Evolutionary conservation across 31 red algal species (phyloP).

Genomic region (Pterothamnion heteromorphum): DNA sequence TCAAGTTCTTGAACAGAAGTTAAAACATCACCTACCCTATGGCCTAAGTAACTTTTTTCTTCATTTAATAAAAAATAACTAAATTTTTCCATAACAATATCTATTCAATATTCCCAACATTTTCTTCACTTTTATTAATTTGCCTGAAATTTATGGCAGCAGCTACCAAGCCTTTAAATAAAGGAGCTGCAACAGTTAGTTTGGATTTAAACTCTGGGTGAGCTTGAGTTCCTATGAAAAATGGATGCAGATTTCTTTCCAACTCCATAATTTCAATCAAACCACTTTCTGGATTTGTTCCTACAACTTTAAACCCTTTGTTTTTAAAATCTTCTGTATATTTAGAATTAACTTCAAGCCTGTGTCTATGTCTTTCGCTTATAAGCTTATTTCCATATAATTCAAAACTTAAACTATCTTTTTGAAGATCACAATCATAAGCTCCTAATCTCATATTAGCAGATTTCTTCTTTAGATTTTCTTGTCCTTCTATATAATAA

Average conservation of each 20-base stretch:
- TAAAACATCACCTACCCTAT: no score
- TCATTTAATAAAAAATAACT: no score
- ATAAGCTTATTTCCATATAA: slow-evolving; percentile 63
- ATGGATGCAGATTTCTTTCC: slow-evolving; percentile 64
- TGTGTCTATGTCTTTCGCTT: slow-evolving; percentile 83
- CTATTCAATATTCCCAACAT: no score
- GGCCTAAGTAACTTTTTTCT: no score
- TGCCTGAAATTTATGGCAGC: slow-evolving; percentile 56
- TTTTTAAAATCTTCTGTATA: slow-evolving; percentile 58
- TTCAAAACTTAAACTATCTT: slow-evolving; percentile 56
- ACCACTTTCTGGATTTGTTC: slow-evolving; percentile 66
- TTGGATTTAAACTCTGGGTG: slow-evolving; percentile 93
- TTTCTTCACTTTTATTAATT: no score
- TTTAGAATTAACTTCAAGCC: slow-evolving; percentile 94
- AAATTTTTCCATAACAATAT: no score
- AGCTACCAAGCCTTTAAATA: slow-evolving; percentile 86
- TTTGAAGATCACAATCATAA: slow-evolving; percentile 60
- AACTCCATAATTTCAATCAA: slow-evolving; percentile 92
- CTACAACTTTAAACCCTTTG: slow-evolving; percentile 64
- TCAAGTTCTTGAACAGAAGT: no score
- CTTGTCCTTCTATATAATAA: slow-evolving; percentile 81
- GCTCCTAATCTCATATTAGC: slow-evolving; percentile 95
- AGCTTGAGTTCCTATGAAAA: slow-evolving; percentile 93
- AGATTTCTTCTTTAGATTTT: slow-evolving; percentile 72
- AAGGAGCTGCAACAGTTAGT: slow-evolving; percentile 75